Evolutionary conservation across 1,284 basidiomycete genomes (phyloP), one percentile per base, ranked within the genome.

Genomic region (Singerocomus inundabilis): DNA sequence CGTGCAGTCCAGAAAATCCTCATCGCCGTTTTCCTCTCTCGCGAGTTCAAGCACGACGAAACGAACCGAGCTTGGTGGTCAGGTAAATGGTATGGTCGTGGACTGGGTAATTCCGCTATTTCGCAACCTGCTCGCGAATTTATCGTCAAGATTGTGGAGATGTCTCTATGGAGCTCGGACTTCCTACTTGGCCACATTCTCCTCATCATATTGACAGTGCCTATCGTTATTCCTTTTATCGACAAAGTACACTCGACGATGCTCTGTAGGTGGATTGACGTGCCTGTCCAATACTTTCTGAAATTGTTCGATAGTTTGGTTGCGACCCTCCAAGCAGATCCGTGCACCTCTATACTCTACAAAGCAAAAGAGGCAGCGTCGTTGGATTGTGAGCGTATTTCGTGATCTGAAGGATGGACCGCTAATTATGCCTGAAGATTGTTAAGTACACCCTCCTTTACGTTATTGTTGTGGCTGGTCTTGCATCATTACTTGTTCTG

Each of bases 1-100:
- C 82, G 95, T 44, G 85, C 88, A 44, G 80, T 97, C 62, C 91
- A 93, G 74, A 98, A 98, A 76, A 83, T 95, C 56, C 77, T 97
- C 54, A 98, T 98, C 57, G 81, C 93, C 1, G 86, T 93, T 51
- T 93, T 95, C 81, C 77, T 98, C 45, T 91, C 92, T 35, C 85
- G 94, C 68, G 94, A 98, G 72, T 93, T 88, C 78, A 97, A 97
- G 75, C 91, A 95, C 67, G 95, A 98, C 66, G 93, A 97, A 74
- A 94, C 92, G 16, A 97, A 98, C 73, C 79, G 91, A 53, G 93
- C 93, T 8, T 98, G 94, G 94, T 98, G 94, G 94, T 94, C 93
- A n/a, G 94, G 94, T 68, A 91, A 93, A 71, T 97, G 94, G 94
- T 95, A 94, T 66, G 93, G 93, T 44, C 81, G 93, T 49, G 91